Evolutionary conservation across 148 eudicot genomes (phyloP), one percentile per base, ranked within the genome.

Genomic region (Vaccinium darrowii): DNA sequence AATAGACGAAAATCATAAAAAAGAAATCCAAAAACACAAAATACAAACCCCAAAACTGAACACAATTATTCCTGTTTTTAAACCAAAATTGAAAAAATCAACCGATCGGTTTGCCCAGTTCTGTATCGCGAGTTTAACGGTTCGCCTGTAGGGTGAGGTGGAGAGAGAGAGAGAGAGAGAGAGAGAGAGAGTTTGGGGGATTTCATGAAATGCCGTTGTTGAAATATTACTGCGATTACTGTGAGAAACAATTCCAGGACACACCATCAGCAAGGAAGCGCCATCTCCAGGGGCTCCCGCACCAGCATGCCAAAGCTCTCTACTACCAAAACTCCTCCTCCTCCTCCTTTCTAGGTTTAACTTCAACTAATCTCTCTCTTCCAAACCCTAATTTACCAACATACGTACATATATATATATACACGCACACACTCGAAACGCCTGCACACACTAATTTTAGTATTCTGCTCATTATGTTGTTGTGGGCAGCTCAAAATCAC

Each of bases 181-280:
- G 78, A 76, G 53, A 4, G 77, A 33, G 78, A 21, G 63, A 53
- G 74, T 63, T n/a, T 11, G 16, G n/a, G 54, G 75, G 12, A 12
- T 33, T 1, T 1, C 36, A 72, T 5, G 47, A 39, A 39, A 73
- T 94, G 99, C 87, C 91, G 84, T 65, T 87, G 85, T 95, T 94
- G 65, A 94, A 94, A 73, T 96, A 92, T 78, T 85, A 92, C 87
- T 94, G 99, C 88, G 99, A 96, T 47, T 96, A 96, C 87, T 96
- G 99, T 88, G 97, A 93, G 60, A 96, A 96, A 76, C 93, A 94
- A 81, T 96, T 96, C 81, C 91, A 91, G 79, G 97, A 96, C 88
- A 93, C 98, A 1, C 81, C 95, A 0, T 83, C 84, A 2, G 94
- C 97, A 0, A 88, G 99, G 51, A 95, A 89, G 82, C 92, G 99